Evolutionary conservation across 495 filamentous ascomycete species (phyloP).

Genomic region (Bacidia rubella): DNA sequence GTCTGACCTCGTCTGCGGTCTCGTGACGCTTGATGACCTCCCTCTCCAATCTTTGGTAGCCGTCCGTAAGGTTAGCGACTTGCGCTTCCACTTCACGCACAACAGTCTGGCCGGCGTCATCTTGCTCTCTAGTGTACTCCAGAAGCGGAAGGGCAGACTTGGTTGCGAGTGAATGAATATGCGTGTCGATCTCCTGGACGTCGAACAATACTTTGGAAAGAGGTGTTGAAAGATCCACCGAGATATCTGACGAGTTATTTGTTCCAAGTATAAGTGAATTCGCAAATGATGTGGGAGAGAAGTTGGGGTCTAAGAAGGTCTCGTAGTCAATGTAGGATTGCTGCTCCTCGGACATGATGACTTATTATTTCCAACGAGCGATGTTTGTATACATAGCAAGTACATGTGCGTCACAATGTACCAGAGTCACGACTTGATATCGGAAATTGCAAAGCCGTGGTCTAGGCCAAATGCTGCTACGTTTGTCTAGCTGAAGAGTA

Average conservation of each 20-base stretch:
- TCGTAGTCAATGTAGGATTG: slow-evolving; percentile 92
- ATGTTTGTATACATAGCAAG: no score
- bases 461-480: no score
- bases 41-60: slow-evolving; percentile 67
- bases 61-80: slow-evolving; percentile 62
- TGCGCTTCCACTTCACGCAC: slow-evolving; percentile 61
- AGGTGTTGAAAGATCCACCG: slow-evolving; percentile 85
- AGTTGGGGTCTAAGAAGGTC: slow-evolving; percentile 70
- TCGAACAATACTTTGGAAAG: slow-evolving; percentile 92
- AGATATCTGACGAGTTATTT: slow-evolving; percentile 81
- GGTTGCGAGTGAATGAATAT: slow-evolving; percentile 81
- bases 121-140: slow-evolving; percentile 58
- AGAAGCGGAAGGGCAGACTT: slow-evolving; percentile 75
- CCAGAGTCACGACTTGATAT: no score
- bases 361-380: not conserved
- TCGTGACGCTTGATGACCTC: slow-evolving; percentile 74
- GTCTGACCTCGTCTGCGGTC: slow-evolving; percentile 61
- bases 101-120: slow-evolving; percentile 52
- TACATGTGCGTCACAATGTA: no score
- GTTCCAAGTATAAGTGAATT: slow-evolving; percentile 78
- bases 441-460: no score
- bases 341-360: not conserved
- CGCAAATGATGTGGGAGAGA: slow-evolving; percentile 69
- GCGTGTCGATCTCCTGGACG: slow-evolving; percentile 90
- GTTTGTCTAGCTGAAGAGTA: no score